These are phyloP conservation scores for Euryodendron excelsum DNA, from an alignment of 148 eudicot genomes.

Conservation along the genomic window DNA sequence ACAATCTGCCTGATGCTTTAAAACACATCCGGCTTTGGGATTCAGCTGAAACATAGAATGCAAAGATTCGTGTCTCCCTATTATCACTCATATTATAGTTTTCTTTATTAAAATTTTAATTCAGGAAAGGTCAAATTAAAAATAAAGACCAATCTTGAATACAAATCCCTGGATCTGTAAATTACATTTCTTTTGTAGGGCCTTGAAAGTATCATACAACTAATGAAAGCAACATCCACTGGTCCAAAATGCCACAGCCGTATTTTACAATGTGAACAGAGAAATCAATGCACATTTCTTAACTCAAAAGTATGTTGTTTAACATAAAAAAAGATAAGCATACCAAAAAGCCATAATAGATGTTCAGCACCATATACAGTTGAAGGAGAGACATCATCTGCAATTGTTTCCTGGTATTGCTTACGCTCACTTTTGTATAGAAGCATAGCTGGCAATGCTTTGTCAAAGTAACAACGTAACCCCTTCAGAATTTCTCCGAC, in stretches of 20 bases:
- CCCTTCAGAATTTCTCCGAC: constrained; percentile 58
- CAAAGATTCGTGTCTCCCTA: neutral
- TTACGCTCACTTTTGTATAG: constrained; percentile 60
- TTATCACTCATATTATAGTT: neutral
- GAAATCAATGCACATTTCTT: neutral
- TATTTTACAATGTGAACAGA: neutral
- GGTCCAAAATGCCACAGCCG: neutral
- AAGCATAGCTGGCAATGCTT: constrained; percentile 57
- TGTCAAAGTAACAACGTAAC: constrained; percentile 54
- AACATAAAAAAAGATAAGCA: constrained; percentile 15
- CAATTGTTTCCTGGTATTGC: constrained; percentile 44
- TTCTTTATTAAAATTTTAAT: neutral
- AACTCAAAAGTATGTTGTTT: neutral
- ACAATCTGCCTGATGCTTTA: neutral
- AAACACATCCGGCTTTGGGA: neutral
- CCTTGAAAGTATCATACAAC: too few species aligned
- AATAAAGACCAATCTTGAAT: neutral
- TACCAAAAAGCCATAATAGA: constrained; percentile 53
- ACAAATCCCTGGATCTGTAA: neutral
- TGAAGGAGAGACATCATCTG: constrained; percentile 43
- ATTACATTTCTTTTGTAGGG: neutral
- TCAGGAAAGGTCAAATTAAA: neutral
- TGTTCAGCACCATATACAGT: constrained; percentile 70
- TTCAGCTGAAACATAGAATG: neutral
- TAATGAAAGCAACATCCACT: neutral